A percentile compares a stretch with the other conserved stretches of the same genome.
These are phyloP conservation scores for Rhodotorula babjevae DNA, from an alignment of 768 basidiomycete genomes.

Conservation along the genomic window DNA sequence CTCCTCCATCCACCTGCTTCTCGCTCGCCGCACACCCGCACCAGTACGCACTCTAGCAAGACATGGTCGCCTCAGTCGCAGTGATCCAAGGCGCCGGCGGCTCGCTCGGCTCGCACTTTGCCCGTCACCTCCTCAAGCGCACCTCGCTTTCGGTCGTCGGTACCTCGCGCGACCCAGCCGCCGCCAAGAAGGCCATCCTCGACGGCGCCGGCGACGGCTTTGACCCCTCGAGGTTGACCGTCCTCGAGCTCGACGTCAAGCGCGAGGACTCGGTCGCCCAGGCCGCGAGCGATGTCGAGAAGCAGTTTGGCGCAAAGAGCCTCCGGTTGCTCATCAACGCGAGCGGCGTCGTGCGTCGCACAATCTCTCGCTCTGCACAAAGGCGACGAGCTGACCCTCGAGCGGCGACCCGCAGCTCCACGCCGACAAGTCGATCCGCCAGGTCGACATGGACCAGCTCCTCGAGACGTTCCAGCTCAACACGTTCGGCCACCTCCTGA, in stretches of 20 bases:
- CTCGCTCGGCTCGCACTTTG: constrained; percentile 36
- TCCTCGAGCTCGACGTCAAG: constrained; percentile 46
- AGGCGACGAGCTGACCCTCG: neutral
- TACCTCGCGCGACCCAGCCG: constrained; percentile 45
- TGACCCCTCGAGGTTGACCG: constrained; percentile 42
- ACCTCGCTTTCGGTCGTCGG: constrained; percentile 49
- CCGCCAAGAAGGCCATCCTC: constrained; percentile 41
- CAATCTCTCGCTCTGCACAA: neutral
- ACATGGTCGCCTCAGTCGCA: constrained; percentile 28
- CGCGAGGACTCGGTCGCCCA: constrained; percentile 46
- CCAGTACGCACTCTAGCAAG: too few species aligned
- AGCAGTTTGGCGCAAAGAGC: constrained; percentile 45
- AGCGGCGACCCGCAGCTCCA: constrained; percentile 45
- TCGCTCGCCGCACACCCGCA: neutral
- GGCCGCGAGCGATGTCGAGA: constrained; percentile 46
- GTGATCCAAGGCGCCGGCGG: constrained; percentile 39
- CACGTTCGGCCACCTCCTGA: constrained; percentile 50
- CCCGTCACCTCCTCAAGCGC: constrained; percentile 45
- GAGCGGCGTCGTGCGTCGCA: constrained; percentile 47
- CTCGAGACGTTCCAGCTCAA: constrained; percentile 49
- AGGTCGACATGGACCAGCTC: constrained; percentile 43
- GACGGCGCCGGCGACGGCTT: constrained; percentile 22
- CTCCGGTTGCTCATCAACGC: constrained; percentile 48
- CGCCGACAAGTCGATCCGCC: constrained; percentile 49
- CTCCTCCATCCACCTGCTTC: too few species aligned